These are phyloP conservation scores for Ascochyta fabae DNA, from an alignment of 2,329 filamentous ascomycete species.

Conservation along the genomic window DNA sequence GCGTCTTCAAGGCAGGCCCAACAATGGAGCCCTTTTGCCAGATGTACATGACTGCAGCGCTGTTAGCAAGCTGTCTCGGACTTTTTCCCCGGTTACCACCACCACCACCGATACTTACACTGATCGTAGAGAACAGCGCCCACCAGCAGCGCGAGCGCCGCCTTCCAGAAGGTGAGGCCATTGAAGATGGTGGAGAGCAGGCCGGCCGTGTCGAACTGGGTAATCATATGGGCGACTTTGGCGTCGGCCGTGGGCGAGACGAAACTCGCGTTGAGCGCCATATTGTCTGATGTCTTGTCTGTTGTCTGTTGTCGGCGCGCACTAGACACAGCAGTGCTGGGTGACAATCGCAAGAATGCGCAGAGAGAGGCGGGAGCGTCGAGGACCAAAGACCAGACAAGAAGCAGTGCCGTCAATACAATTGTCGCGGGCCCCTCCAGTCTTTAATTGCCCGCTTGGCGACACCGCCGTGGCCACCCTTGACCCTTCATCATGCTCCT, in stretches of 20 bases:
- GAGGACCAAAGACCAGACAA: conserved; percentile 3
- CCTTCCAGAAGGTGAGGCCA: conserved; percentile 39
- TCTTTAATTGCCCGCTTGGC: conserved; percentile 20
- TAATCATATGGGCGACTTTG: conserved; percentile 40
- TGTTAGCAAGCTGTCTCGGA: conserved; percentile 19
- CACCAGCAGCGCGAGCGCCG: conserved; percentile 67
- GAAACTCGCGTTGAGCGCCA: conserved; percentile 49
- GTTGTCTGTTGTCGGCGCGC: too few relatives aligned
- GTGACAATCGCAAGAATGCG: not conserved
- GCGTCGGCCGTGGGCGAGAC: conserved; percentile 50
- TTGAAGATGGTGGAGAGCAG: conserved; percentile 41
- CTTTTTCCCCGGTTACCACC: not conserved
- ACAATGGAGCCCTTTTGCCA: conserved; percentile 55
- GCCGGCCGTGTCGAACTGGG: conserved; percentile 40
- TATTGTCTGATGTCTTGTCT: too few relatives aligned
- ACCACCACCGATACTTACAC: conserved; percentile 63
- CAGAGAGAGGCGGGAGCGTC: conserved; percentile 6
- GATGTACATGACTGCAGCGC: conserved; percentile 61
- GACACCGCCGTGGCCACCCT: conserved; percentile 4
- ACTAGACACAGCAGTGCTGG: not conserved
- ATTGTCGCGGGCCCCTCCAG: conserved; percentile 7
- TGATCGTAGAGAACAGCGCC: conserved; percentile 88
- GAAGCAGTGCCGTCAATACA: conserved; percentile 5
- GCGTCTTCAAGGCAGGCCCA: conserved; percentile 56
- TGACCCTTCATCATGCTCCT: conserved; percentile 11